These are phyloP conservation scores for Zelonia costaricensis DNA, from an alignment of 208 protist species.

Conservation along the genomic window DNA sequence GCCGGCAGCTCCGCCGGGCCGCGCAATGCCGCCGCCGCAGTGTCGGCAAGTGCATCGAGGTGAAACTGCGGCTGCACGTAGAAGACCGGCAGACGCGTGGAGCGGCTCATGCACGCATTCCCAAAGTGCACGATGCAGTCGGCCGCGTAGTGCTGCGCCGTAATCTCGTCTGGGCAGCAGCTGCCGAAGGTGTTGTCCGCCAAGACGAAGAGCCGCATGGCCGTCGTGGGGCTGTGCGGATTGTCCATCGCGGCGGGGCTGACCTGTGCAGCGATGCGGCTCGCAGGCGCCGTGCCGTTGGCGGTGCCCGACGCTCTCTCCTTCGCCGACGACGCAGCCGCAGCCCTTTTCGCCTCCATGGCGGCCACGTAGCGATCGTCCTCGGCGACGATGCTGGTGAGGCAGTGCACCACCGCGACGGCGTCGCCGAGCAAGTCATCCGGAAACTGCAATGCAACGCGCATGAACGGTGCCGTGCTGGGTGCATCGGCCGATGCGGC, in stretches of 20 bases:
- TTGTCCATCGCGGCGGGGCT: conserved; percentile 29
- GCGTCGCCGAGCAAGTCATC: conserved; percentile 83
- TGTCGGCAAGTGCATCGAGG: conserved; percentile 19
- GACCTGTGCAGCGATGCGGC: background rate
- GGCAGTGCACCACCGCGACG: conserved; percentile 48
- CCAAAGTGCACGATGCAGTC: conserved; percentile 93
- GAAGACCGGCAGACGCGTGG: conserved; percentile 77
- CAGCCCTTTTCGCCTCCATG: conserved; percentile 7
- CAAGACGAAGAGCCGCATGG: conserved; percentile 72
- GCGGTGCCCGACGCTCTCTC: background rate
- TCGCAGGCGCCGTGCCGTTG: background rate
- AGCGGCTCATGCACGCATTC: conserved; percentile 84
- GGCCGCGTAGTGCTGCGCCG: conserved; percentile 79
- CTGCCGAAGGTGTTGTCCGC: conserved; percentile 92
- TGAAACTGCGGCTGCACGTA: conserved; percentile 70
- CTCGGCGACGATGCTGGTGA: conserved; percentile 41
- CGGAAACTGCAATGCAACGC: conserved; percentile 89
- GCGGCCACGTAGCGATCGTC: conserved; percentile 33
- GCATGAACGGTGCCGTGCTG: conserved; percentile 13
- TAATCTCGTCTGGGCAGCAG: conserved; percentile 93
- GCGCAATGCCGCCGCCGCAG: background rate
- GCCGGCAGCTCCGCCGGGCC: background rate
- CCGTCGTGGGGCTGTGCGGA: conserved; percentile 34
- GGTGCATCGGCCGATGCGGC: background rate
- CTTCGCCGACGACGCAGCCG: background rate